These are phyloP conservation scores for Leptodermis oblonga DNA, from an alignment of 257 asterid species.

Conservation along the genomic window DNA sequence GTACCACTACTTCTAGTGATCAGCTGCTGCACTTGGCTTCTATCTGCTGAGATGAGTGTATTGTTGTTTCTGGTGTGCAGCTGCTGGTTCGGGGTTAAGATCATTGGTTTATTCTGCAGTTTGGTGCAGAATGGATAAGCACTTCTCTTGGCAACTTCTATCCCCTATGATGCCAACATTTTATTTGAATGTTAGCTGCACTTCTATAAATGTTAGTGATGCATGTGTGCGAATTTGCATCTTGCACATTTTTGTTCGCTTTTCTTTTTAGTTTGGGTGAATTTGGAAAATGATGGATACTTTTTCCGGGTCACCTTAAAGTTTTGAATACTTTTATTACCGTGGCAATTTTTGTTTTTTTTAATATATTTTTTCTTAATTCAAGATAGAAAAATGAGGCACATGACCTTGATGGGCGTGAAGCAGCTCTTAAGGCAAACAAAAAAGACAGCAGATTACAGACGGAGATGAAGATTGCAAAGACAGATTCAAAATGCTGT, in stretches of 20 bases:
- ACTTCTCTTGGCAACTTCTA: conserved; percentile 2
- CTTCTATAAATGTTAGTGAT: background rate
- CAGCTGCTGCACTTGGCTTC: no score
- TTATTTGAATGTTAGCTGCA: background rate
- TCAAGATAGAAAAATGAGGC: conserved; percentile 71
- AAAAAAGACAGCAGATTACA: conserved; percentile 53
- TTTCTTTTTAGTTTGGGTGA: background rate
- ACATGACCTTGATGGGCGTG: conserved; percentile 67
- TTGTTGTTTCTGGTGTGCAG: no score
- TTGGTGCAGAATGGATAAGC: background rate
- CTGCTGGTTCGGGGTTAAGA: no score
- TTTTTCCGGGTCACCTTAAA: background rate
- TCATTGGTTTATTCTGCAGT: no score
- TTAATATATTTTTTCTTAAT: no score
- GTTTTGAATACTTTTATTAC: background rate
- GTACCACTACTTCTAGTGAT: no score
- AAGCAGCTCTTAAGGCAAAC: conserved; percentile 71
- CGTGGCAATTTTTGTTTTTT: background rate
- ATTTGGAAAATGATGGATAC: background rate
- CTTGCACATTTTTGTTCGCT: background rate
- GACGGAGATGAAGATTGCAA: conserved; percentile 49
- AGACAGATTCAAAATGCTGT: conserved; percentile 50
- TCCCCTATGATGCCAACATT: background rate
- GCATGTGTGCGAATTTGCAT: background rate
- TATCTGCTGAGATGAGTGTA: no score